phyloP scores from a whole-genome alignment of 345 rosid genomes.

The Sonneratia alba region DNA sequence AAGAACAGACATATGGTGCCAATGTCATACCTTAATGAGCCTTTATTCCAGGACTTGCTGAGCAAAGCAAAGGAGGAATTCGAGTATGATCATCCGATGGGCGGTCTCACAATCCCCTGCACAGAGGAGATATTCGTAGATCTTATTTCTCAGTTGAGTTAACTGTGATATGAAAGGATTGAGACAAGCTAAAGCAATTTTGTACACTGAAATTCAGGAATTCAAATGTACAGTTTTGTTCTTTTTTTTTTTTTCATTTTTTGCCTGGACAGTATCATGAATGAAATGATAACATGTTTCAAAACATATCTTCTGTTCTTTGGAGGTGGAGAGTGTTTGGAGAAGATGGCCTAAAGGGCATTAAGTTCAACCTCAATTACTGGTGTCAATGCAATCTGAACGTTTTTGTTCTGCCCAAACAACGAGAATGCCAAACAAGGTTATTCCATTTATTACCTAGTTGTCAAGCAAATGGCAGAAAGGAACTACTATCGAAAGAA shows the following conservation, averaged over 20 bases:
- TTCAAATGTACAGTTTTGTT: not conserved
- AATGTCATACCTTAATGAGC: slow-evolving; percentile 25
- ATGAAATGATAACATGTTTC: not conserved
- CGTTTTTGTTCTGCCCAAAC: too few relatives aligned
- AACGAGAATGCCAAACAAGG: too few relatives aligned
- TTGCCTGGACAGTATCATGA: not conserved
- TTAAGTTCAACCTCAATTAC: too few relatives aligned
- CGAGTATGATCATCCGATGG: slow-evolving; percentile 31
- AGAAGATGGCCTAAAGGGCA: too few relatives aligned
- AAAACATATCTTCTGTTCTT: not conserved
- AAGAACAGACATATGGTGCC: slow-evolving; percentile 22
- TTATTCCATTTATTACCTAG: too few relatives aligned
- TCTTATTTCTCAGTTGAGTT: slow-evolving; percentile 21
- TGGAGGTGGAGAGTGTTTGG: too few relatives aligned
- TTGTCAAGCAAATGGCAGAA: too few relatives aligned
- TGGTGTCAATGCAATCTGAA: too few relatives aligned
- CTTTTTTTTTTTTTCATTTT: not conserved
- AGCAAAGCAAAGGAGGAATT: slow-evolving; percentile 26
- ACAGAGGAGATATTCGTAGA: slow-evolving; percentile 22
- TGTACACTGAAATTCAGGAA: not conserved
- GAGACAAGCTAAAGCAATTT: not conserved
- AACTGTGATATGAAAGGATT: not conserved
- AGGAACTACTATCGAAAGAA: too few relatives aligned
- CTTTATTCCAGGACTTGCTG: slow-evolving; percentile 28
- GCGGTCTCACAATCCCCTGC: slow-evolving; percentile 34